Conservation (phyloP, 768 basidiomycete species). For the Tylopilus cervinicoccineus region DNA sequence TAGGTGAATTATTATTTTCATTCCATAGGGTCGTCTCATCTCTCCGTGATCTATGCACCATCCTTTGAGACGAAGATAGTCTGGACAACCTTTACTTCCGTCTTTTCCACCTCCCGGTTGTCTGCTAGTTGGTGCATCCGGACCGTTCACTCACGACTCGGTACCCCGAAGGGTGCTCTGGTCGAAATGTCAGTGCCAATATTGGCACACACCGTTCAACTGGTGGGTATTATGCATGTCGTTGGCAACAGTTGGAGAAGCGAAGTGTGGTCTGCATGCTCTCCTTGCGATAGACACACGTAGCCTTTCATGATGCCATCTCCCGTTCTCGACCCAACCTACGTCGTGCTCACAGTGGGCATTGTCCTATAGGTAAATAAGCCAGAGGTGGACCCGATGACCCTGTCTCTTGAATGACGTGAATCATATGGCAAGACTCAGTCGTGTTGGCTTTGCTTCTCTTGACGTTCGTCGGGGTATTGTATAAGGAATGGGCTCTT, state of each 20-base stretch:
- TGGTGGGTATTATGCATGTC: background rate
- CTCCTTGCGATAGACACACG: constrained; percentile 1
- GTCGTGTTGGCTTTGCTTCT: constrained; percentile 2
- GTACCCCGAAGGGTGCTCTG: background rate
- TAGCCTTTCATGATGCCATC: too few species aligned
- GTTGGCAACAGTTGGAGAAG: background rate
- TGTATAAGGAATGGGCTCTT: too few species aligned
- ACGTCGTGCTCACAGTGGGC: background rate
- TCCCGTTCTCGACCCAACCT: too few species aligned
- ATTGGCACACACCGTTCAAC: constrained; percentile 1
- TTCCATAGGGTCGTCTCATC: too few species aligned
- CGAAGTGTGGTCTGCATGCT: background rate
- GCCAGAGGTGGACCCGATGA: background rate
- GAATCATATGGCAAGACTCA: background rate
- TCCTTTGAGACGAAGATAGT: constrained; percentile 9
- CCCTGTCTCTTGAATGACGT: constrained; percentile 8
- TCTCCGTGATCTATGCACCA: constrained; percentile 5
- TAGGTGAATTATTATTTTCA: too few species aligned
- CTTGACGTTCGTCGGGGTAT: background rate
- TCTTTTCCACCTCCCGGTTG: background rate
- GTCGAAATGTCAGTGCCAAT: background rate
- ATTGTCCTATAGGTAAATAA: background rate
- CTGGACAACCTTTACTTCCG: constrained; percentile 3
- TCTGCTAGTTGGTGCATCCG: constrained; percentile 4
- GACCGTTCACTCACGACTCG: constrained; percentile 8